These are phyloP conservation scores for Yarrowia sp. DNA, from an alignment of 805 yeast species.

Conservation along the genomic window DNA sequence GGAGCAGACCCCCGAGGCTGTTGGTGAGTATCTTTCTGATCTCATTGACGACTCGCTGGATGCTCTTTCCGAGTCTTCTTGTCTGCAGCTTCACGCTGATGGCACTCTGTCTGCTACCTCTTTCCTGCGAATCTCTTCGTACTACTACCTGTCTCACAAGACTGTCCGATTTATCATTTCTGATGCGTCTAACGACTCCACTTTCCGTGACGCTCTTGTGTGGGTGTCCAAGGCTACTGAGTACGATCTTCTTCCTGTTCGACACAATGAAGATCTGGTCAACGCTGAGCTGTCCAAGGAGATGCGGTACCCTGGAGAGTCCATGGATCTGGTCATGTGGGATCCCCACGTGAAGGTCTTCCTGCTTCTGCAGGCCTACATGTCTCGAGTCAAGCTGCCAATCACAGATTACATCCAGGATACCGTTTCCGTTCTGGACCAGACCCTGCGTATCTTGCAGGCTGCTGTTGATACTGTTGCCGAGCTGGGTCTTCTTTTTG, in stretches of 20 bases:
- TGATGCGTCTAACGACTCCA: slow-evolving; percentile 45
- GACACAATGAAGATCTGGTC: slow-evolving; percentile 88
- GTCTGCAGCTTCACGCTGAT: slow-evolving; percentile 49
- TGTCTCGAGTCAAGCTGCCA: slow-evolving; percentile 73
- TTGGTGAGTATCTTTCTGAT: slow-evolving; percentile 38
- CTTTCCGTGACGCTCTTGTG: slow-evolving; percentile 61
- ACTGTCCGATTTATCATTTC: slow-evolving; percentile 70
- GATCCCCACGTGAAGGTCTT: slow-evolving; percentile 83
- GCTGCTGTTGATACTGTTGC: slow-evolving; percentile 88
- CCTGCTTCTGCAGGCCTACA: slow-evolving; percentile 66
- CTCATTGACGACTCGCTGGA: slow-evolving; percentile 67
- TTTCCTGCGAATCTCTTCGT: slow-evolving; percentile 78
- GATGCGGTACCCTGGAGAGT: slow-evolving; percentile 55
- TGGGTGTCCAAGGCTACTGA: slow-evolving; percentile 66
- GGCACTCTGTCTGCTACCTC: slow-evolving; percentile 56
- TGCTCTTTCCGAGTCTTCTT: slow-evolving; percentile 66
- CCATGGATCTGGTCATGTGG: slow-evolving; percentile 50
- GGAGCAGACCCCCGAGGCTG: slow-evolving; percentile 49
- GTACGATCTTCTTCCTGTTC: slow-evolving; percentile 81
- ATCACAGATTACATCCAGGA: slow-evolving; percentile 95
- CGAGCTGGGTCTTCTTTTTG: slow-evolving; percentile 67
- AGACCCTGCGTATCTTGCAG: slow-evolving; percentile 87
- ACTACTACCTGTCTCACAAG: slow-evolving; percentile 87
- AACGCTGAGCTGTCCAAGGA: slow-evolving; percentile 74
- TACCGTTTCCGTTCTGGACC: slow-evolving; percentile 88